Percentiles rank a stretch among this genome's conserved stretches.
phyloP scores from a whole-genome alignment of 106 monocot genomes.

The Ottelia alismoides region DNA sequence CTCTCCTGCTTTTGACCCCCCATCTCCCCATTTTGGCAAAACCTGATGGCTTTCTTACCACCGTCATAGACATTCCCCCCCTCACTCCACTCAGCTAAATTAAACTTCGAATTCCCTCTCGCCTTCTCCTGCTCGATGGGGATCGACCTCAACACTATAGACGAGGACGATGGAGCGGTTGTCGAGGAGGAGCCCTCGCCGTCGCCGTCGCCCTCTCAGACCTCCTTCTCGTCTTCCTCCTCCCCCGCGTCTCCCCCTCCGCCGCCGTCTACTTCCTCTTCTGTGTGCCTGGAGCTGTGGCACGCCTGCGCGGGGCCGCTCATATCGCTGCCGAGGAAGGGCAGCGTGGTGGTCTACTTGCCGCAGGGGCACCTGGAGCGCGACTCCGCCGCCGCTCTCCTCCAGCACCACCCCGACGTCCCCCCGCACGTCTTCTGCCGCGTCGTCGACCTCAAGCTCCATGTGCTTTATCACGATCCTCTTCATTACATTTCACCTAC shows the following conservation, averaged over 20 bases:
- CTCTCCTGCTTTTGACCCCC: too few relatives aligned
- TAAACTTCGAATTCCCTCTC: not conserved
- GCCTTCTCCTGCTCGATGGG: conserved; percentile 2
- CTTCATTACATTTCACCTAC: too few relatives aligned
- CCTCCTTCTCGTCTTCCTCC: too few relatives aligned
- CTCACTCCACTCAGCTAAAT: not conserved
- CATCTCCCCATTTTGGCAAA: too few relatives aligned
- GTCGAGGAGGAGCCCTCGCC: not conserved
- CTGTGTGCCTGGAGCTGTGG: conserved; percentile 29
- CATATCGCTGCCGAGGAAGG: conserved; percentile 19
- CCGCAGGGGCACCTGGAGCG: conserved; percentile 33
- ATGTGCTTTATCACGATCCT: too few relatives aligned
- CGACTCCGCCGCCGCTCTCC: too few relatives aligned
- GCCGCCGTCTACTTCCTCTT: too few relatives aligned
- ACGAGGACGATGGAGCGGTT: conserved; percentile 24
- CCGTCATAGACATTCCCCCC: too few relatives aligned
- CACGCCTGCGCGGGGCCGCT: conserved; percentile 30
- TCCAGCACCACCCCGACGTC: too few relatives aligned
- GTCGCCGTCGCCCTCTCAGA: too few relatives aligned
- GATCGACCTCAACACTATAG: conserved; percentile 17
- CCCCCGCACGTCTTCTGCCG: conserved; percentile 28
- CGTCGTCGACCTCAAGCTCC: conserved; percentile 24
- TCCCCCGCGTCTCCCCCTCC: too few relatives aligned
- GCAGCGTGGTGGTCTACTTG: conserved; percentile 25
- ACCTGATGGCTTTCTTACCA: too few relatives aligned